These are phyloP conservation scores for Trypanosoma platydactyli DNA, from an alignment of 208 protist species.

Conservation along the genomic window DNA sequence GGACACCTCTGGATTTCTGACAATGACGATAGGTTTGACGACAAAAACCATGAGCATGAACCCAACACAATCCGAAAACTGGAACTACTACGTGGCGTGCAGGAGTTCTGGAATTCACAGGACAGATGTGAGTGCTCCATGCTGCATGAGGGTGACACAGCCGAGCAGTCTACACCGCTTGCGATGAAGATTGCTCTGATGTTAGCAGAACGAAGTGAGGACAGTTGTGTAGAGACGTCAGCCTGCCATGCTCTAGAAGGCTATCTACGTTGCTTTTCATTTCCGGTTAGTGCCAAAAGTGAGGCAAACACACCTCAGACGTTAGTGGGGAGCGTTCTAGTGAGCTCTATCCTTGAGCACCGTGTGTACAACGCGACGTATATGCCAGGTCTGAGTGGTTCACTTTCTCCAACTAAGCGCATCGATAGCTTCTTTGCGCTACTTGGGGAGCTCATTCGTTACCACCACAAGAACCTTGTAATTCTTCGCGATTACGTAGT, in stretches of 20 bases:
- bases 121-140: constrained; percentile 64
- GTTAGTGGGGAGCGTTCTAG: constrained; percentile 41
- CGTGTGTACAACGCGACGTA: constrained; percentile 82
- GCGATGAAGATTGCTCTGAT: constrained; percentile 48
- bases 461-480: constrained; percentile 60
- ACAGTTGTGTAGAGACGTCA: constrained; percentile 66
- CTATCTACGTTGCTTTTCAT: constrained; percentile 70
- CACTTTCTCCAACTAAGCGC: constrained; percentile 51
- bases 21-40: constrained; percentile 37
- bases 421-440: constrained; percentile 56
- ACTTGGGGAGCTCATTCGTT: constrained; percentile 69
- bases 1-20: constrained; percentile 21
- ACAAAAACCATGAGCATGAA: constrained; percentile 71
- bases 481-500: constrained; percentile 50
- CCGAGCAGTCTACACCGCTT: constrained; percentile 29
- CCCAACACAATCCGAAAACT: constrained; percentile 80
- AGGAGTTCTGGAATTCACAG: constrained; percentile 85
- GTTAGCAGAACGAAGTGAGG: constrained; percentile 42
- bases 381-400: constrained; percentile 51
- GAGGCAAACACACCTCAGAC: constrained; percentile 36
- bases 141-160: constrained; percentile 42
- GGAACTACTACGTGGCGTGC: constrained; percentile 71
- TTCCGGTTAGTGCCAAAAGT: constrained; percentile 15
- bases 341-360: constrained; percentile 51
- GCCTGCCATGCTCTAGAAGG: constrained; percentile 67